phyloP scores from a whole-genome alignment of 257 asterid genomes.

The Capsicum rhomboideum region DNA sequence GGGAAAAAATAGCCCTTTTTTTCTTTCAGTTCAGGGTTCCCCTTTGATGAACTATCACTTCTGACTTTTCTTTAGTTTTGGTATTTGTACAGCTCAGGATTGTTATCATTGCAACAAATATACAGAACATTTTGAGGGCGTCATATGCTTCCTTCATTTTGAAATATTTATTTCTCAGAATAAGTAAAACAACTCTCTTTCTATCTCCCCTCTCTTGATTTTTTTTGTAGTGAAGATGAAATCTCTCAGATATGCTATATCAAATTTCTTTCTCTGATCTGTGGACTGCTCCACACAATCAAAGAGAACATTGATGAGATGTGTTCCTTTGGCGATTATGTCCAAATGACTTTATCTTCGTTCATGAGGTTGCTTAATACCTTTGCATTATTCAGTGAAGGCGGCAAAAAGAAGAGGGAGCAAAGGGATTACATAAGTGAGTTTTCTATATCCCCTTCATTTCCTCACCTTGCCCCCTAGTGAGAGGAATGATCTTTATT shows the following conservation, averaged over 20 bases:
- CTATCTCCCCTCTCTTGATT: background rate
- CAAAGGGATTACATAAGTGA: background rate
- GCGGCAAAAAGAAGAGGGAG: background rate
- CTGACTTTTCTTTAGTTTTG: conserved; percentile 24
- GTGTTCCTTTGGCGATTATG: background rate
- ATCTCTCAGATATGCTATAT: background rate
- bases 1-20: conserved; percentile 47
- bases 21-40: conserved; percentile 44
- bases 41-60: conserved; percentile 41
- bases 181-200: background rate
- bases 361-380: background rate
- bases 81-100: conserved; percentile 67
- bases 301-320: background rate
- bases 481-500: background rate
- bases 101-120: conserved; percentile 33
- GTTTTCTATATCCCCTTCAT: background rate
- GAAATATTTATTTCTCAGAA: conserved; percentile 1
- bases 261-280: background rate
- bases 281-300: background rate
- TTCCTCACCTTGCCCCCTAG: background rate
- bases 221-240: background rate
- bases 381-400: background rate
- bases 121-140: conserved; percentile 22
- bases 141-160: background rate
- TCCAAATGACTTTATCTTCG: background rate